Conservation (phyloP, 495 filamentous ascomycete species). For the Talaromyces trachyspermus region DNA sequence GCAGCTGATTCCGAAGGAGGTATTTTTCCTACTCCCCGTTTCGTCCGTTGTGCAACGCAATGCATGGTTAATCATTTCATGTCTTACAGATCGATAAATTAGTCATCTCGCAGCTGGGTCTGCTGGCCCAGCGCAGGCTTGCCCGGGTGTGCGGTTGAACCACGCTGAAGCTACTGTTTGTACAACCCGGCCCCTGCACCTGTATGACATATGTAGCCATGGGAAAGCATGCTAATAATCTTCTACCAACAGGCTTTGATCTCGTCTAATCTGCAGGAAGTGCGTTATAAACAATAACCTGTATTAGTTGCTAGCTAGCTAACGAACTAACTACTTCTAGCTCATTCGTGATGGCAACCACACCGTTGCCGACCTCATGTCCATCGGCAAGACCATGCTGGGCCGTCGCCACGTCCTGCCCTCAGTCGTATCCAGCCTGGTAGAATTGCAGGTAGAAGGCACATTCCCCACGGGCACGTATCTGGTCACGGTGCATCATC, state of each 20-base stretch:
- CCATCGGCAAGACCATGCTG: conserved; percentile 82
- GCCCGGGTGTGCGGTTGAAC: conserved; percentile 87
- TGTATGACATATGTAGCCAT: neutral
- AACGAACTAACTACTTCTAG: conserved; percentile 36
- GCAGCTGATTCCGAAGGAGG: conserved; percentile 85
- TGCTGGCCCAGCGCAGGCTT: conserved; percentile 81
- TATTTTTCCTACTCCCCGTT: conserved; percentile 25
- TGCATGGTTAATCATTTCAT: conserved; percentile 2
- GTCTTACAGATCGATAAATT: conserved; percentile 83
- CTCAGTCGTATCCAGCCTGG: conserved; percentile 65
- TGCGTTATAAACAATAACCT: conserved; percentile 21
- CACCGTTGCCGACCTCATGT: conserved; percentile 88
- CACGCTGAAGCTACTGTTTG: conserved; percentile 83
- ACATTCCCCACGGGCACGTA: conserved; percentile 90
- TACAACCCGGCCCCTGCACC: neutral
- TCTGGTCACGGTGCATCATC: conserved; percentile 89
- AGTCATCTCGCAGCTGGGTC: conserved; percentile 80
- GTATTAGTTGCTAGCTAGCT: neutral
- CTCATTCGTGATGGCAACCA: conserved; percentile 96
- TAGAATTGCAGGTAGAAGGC: conserved; percentile 87
- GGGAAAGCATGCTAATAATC: neutral
- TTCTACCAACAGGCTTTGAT: conserved; percentile 85
- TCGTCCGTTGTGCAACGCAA: conserved; percentile 3
- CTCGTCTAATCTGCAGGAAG: conserved; percentile 83
- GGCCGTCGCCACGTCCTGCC: conserved; percentile 91